Evolutionary conservation across 257 asterid genomes (phyloP).

Genomic region (Capsicum chinense): DNA sequence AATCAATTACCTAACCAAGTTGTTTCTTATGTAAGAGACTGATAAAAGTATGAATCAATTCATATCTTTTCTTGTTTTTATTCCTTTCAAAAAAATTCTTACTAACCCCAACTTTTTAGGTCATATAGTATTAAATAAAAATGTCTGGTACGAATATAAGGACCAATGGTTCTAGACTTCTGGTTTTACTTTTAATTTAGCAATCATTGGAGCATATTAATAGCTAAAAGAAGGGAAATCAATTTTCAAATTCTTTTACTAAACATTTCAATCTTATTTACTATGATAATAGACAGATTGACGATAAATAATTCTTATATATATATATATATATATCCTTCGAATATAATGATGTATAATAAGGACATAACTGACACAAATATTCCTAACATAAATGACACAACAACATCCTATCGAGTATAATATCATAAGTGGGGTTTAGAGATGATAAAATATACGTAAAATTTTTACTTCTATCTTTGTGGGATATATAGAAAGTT

Average conservation of each 20-base stretch:
- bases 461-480: too few relatives aligned
- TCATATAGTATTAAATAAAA: neutral
- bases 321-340: too few relatives aligned
- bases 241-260: too few relatives aligned
- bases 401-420: neutral
- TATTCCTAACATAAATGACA: neutral
- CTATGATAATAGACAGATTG: too few relatives aligned
- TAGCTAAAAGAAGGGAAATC: too few relatives aligned
- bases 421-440: neutral
- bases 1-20: neutral
- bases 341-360: too few relatives aligned
- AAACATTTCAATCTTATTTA: too few relatives aligned
- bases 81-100: neutral
- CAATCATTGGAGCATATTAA: too few relatives aligned
- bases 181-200: neutral
- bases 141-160: neutral
- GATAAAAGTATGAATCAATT: neutral
- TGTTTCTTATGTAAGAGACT: neutral
- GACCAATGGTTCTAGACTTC: neutral
- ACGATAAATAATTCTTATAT: too few relatives aligned
- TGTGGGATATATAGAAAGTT: too few relatives aligned
- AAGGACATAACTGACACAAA: neutral
- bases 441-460: too few relatives aligned
- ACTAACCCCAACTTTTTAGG: neutral
- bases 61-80: neutral